phyloP scores from a whole-genome alignment of 768 basidiomycete species.

The Russula brevipes region DNA sequence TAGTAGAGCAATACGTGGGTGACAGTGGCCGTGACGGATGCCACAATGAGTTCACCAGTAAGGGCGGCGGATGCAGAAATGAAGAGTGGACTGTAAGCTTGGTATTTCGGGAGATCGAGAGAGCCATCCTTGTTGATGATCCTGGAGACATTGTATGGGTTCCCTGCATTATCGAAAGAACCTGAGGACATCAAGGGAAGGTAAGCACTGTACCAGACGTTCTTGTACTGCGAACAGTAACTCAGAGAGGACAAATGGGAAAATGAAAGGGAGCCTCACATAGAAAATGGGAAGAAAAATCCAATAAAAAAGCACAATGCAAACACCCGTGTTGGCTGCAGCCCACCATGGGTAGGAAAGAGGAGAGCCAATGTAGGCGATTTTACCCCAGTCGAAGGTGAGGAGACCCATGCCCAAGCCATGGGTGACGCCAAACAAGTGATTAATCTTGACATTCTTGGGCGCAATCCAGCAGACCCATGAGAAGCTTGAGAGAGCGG shows the following conservation, averaged over 20 bases:
- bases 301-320: slow-evolving; percentile 69
- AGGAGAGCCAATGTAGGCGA: slow-evolving; percentile 61
- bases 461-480: slow-evolving; percentile 69
- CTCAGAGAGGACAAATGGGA: not conserved
- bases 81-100: slow-evolving; percentile 56
- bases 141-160: slow-evolving; percentile 49
- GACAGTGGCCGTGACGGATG: slow-evolving; percentile 69
- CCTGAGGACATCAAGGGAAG: slow-evolving; percentile 52
- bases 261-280: slow-evolving; percentile 10
- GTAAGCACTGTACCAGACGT: slow-evolving; percentile 26
- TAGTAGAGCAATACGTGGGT: slow-evolving; percentile 68
- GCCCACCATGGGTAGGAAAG: slow-evolving; percentile 83
- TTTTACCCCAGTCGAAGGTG: slow-evolving; percentile 80
- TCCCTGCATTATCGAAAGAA: slow-evolving; percentile 63
- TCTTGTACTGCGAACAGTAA: slow-evolving; percentile 31
- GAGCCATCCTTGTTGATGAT: slow-evolving; percentile 52
- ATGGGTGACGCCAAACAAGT: slow-evolving; percentile 60
- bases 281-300: slow-evolving; percentile 58
- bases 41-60: slow-evolving; percentile 75
- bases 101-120: slow-evolving; percentile 52
- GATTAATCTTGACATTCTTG: slow-evolving; percentile 61
- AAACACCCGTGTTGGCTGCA: slow-evolving; percentile 58
- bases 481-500: slow-evolving; percentile 34
- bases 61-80: slow-evolving; percentile 67
- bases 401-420: slow-evolving; percentile 56